Evolutionary conservation across 2,329 filamentous ascomycete genomes (phyloP), one percentile per base, ranked within the genome.

Genomic region (Thielaviopsis euricoi): DNA sequence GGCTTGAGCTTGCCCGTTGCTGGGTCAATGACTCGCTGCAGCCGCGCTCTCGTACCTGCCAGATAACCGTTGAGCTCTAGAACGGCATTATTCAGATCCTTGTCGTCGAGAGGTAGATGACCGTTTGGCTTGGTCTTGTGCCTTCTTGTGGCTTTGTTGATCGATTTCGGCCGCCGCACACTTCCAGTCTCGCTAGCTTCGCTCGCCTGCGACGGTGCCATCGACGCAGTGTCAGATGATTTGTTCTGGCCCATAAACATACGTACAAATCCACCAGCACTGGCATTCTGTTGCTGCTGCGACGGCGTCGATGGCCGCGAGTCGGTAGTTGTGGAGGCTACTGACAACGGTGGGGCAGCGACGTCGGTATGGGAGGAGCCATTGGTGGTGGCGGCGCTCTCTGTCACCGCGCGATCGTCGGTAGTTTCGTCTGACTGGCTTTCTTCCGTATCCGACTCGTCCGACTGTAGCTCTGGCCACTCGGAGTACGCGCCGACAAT

Each of bases 51-150:
- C 19, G 90, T 89, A 62, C 94, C 88, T 0, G 89, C 91, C 7
- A 98, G 78, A 66, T 95, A 98, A 23, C 85, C 85, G 65, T 87
- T 88, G 1, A 98, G 76, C 62, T 91, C 89, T 50, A 85, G 79
- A 17, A 93, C 87, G 0, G 93, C 89, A 53, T 82, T 78, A 63
- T 81, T 86, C 40, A 98, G 77, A 63, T 96, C 89, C 65, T 91
- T 91, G 15, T 89, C 89, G 66, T 89, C 82, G 40, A 86, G 71
- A 0, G 74, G 73, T 33, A 73, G 75, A 33, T 85, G 78, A 1
- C 77, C 73, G 1, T 65, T 61, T 1, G 69, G 58, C 46, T 73
- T 70, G 58, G 76, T 76, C 58, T 72, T 70, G 26, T 6, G 22
- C 26, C 53, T 58, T 37, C 53, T 57, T 22, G 1, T 49, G 2